Evolutionary conservation across 2,329 filamentous ascomycete species (phyloP).

Genomic region (Pyrenochaeta sp.): DNA sequence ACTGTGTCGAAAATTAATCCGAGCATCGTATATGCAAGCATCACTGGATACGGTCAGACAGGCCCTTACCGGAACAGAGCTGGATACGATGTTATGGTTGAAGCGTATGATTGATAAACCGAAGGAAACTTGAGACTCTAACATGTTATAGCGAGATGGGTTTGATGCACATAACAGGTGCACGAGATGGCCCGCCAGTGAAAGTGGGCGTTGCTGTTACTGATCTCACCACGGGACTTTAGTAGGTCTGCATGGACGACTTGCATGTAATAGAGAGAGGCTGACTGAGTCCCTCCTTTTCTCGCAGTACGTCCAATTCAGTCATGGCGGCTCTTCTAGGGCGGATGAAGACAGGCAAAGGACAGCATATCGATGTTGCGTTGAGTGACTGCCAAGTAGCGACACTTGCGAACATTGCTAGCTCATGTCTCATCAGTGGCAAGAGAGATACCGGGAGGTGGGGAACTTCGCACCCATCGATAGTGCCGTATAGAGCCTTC

Average conservation of each 20-base stretch:
- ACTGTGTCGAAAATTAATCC: slow-evolving; percentile 85
- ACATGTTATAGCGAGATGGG: slow-evolving; percentile 74
- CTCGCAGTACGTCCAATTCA: slow-evolving; percentile 75
- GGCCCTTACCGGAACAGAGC: slow-evolving; percentile 87
- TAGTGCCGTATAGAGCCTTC: slow-evolving; percentile 93
- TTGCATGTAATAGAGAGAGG: too few species aligned
- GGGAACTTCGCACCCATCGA: slow-evolving; percentile 98
- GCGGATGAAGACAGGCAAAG: slow-evolving; percentile 75
- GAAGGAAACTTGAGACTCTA: slow-evolving; percentile 8
- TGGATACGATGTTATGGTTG: slow-evolving; percentile 99
- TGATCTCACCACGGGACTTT: slow-evolving; percentile 92
- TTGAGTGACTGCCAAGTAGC: slow-evolving; percentile 95
- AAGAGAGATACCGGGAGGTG: slow-evolving; percentile 88
- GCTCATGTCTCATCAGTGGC: slow-evolving; percentile 87
- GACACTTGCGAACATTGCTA: slow-evolving; percentile 93
- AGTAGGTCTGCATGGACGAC: slow-evolving; percentile 48
- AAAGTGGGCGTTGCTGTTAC: slow-evolving; percentile 98
- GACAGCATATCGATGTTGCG: slow-evolving; percentile 91
- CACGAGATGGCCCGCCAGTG: slow-evolving; percentile 85
- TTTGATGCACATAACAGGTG: slow-evolving; percentile 97
- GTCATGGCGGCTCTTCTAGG: slow-evolving; percentile 93
- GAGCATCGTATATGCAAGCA: slow-evolving; percentile 88
- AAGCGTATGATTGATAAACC: slow-evolving; percentile 65
- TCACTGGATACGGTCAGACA: slow-evolving; percentile 96
- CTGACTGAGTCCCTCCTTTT: too few species aligned